phyloP scores from a whole-genome alignment of 106 monocot species.

The Dendrobium nobile region DNA sequence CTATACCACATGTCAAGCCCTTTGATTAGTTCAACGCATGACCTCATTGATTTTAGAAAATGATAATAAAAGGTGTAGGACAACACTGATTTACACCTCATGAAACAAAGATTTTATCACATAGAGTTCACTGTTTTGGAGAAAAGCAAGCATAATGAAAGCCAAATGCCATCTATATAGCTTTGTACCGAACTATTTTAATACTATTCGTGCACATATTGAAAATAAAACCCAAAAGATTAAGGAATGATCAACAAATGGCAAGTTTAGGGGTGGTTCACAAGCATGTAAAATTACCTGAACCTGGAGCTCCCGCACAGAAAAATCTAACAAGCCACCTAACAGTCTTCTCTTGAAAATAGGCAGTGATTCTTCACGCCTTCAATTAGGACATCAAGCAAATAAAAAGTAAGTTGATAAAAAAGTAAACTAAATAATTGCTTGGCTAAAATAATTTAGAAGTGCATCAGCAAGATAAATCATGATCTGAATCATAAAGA shows the following conservation, averaged over 20 bases:
- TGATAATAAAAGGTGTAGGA: not conserved
- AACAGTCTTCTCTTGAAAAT: constrained; percentile 90
- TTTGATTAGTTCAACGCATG: not conserved
- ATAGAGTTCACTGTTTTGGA: not conserved
- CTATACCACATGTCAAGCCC: not conserved
- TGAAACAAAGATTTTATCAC: not conserved
- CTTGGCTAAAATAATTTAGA: not conserved
- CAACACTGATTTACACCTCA: not conserved
- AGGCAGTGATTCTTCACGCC: constrained; percentile 91
- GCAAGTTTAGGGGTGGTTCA: not conserved
- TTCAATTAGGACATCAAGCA: constrained; percentile 12
- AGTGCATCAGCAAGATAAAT: not conserved
- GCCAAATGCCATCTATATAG: not conserved
- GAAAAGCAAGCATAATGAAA: not conserved
- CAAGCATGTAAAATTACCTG: constrained; percentile 45
- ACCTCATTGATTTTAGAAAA: not conserved
- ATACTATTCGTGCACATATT: not conserved
- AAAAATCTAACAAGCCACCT: constrained; percentile 85
- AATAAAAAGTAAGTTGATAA: not conserved
- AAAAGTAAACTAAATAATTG: not conserved
- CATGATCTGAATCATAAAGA: not conserved
- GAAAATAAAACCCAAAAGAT: not conserved
- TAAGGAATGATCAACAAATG: not conserved
- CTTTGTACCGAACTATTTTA: not conserved
- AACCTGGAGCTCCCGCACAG: constrained; percentile 85